Percentiles rank a stretch among this genome's conserved stretches.
These are phyloP conservation scores for Euclidium syriacum DNA, from an alignment of 345 rosid species.

Conservation along the genomic window DNA sequence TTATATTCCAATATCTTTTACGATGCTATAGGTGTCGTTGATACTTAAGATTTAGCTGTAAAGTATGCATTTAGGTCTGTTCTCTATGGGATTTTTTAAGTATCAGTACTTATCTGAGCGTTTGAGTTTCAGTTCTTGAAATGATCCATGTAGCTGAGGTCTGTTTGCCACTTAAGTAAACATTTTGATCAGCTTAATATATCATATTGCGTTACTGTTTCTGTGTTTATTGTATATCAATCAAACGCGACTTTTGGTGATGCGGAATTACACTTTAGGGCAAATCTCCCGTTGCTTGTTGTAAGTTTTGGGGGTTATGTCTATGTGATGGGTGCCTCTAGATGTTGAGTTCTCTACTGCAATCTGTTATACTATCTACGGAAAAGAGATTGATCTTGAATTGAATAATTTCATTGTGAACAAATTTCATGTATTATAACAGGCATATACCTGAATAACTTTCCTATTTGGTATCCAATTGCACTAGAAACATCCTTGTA, in stretches of 20 bases:
- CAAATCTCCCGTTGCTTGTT: neutral
- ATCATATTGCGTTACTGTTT: neutral
- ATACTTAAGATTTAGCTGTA: neutral
- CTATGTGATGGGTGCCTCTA: constrained; percentile 1
- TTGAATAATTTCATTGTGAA: neutral
- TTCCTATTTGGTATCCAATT: constrained; percentile 9
- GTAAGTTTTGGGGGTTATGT: neutral
- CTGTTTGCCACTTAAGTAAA: neutral
- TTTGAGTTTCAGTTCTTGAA: neutral
- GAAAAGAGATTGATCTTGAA: neutral
- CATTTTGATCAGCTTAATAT: neutral
- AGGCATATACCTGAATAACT: neutral
- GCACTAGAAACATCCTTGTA: neutral
- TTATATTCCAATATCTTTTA: neutral
- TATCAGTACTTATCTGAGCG: neutral
- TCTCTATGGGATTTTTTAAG: neutral
- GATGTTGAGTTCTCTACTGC: constrained; percentile 1
- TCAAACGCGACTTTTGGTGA: neutral
- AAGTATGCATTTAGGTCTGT: constrained; percentile 8
- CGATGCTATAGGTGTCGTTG: neutral
- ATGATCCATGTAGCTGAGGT: neutral
- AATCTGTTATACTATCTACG: neutral
- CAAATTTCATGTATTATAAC: neutral
- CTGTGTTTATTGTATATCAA: neutral
- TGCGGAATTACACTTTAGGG: neutral